phyloP scores from a whole-genome alignment of 2,329 filamentous ascomycete genomes.

The Ilyonectria robusta region DNA sequence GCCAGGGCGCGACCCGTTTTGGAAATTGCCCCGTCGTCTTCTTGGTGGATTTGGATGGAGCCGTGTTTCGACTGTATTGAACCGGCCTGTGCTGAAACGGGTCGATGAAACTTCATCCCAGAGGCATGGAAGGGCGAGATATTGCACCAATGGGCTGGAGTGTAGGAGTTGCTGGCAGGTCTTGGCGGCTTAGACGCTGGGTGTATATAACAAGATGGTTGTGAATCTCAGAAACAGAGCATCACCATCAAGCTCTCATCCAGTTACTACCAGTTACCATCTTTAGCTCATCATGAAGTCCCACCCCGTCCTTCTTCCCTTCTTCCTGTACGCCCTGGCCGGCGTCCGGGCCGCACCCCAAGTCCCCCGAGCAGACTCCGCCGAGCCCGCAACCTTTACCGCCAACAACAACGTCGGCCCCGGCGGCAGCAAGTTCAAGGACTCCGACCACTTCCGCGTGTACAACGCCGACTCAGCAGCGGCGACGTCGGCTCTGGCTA shows the following conservation, averaged over 20 bases:
- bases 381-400: constrained; percentile 43
- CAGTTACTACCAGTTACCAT: neutral
- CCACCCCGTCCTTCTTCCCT: constrained; percentile 23
- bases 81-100: constrained; percentile 12
- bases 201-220: neutral
- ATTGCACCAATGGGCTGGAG: constrained; percentile 21
- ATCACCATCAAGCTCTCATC: neutral
- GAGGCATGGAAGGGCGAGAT: constrained; percentile 3
- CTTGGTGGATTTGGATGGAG: constrained; percentile 14
- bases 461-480: constrained; percentile 46
- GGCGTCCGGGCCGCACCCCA: constrained; percentile 38
- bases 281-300: constrained; percentile 35
- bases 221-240: neutral
- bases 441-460: constrained; percentile 58
- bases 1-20: neutral
- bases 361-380: constrained; percentile 21
- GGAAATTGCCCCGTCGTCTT: neutral
- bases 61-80: constrained; percentile 25
- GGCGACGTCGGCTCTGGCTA: constrained; percentile 51
- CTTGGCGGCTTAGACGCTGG: neutral
- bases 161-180: too few relatives aligned
- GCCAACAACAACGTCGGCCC: constrained; percentile 52
- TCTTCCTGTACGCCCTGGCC: constrained; percentile 34
- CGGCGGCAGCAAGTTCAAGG: constrained; percentile 50
- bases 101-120: neutral